Conservation (phyloP, 129 eudicot genomes). For the Helichrysum umbraculigerum region DNA sequence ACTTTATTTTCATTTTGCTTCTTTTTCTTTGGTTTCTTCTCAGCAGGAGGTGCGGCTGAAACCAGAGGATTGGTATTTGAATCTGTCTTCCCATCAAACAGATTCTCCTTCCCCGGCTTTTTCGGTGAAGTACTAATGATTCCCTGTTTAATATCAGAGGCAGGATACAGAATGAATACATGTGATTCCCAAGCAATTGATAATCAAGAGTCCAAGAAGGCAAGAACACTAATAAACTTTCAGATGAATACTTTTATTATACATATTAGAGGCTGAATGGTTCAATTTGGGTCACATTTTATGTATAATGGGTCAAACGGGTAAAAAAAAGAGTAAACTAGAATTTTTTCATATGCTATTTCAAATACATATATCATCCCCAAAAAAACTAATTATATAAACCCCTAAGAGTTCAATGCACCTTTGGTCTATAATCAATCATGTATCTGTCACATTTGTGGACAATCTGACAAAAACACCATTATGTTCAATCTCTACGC, state of each 20-base stretch:
- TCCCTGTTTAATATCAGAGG: constrained; percentile 36
- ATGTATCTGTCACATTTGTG: neutral
- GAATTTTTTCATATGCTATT: too few species aligned
- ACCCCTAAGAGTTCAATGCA: neutral
- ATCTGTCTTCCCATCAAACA: constrained; percentile 48
- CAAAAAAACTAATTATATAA: too few species aligned
- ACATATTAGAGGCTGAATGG: neutral
- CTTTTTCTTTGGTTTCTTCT: constrained; percentile 34
- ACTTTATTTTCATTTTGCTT: constrained; percentile 30
- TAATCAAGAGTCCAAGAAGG: constrained; percentile 3
- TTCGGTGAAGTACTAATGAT: constrained; percentile 43
- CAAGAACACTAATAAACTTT: neutral
- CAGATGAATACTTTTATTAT: neutral
- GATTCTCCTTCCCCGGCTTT: constrained; percentile 70
- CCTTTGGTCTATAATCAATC: neutral
- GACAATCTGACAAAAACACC: neutral
- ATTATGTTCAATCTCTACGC: neutral
- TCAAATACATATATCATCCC: too few species aligned
- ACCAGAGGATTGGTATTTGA: constrained; percentile 29
- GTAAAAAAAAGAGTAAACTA: neutral
- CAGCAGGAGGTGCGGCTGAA: constrained; percentile 19
- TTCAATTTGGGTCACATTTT: neutral
- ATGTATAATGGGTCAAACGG: neutral
- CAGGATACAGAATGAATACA: neutral
- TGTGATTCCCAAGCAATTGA: neutral